Conservation (phyloP, 768 basidiomycete species). For the Tulasnella sp. region DNA sequence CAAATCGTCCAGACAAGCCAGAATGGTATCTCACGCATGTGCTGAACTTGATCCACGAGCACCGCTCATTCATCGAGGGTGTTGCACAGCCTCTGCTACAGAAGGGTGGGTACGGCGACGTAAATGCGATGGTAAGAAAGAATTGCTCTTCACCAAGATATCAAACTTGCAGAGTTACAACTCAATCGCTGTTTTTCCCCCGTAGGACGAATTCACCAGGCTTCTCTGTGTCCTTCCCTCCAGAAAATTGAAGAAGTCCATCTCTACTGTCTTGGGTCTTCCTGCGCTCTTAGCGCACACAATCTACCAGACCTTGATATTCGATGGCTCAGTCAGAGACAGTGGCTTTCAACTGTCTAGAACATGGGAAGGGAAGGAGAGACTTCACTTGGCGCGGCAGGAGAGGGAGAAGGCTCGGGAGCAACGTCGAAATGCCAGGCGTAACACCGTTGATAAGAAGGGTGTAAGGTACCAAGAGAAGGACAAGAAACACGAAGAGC, state of each 20-base stretch:
- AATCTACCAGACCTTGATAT: slow-evolving; percentile 81
- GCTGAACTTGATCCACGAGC: slow-evolving; percentile 76
- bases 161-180: neutral
- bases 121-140: slow-evolving; percentile 64
- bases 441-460: neutral
- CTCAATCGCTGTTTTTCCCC: neutral
- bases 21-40: slow-evolving; percentile 97
- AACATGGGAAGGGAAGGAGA: slow-evolving; percentile 32
- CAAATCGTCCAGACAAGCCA: slow-evolving; percentile 93
- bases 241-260: slow-evolving; percentile 60
- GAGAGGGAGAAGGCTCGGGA: slow-evolving; percentile 11
- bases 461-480: too few relatives aligned
- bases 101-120: slow-evolving; percentile 45
- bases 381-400: neutral
- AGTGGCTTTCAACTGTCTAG: slow-evolving; percentile 56
- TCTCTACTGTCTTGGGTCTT: slow-evolving; percentile 60
- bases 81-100: slow-evolving; percentile 61
- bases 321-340: slow-evolving; percentile 67
- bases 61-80: slow-evolving; percentile 64
- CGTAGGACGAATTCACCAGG: slow-evolving; percentile 70
- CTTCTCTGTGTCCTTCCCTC: slow-evolving; percentile 68
- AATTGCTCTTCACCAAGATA: neutral
- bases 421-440: neutral
- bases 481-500: slow-evolving; percentile 15
- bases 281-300: slow-evolving; percentile 90